Base-by-base conservation (phyloP, 306 rosid genomes). In the Cucurbita argyrosperma region DNA sequence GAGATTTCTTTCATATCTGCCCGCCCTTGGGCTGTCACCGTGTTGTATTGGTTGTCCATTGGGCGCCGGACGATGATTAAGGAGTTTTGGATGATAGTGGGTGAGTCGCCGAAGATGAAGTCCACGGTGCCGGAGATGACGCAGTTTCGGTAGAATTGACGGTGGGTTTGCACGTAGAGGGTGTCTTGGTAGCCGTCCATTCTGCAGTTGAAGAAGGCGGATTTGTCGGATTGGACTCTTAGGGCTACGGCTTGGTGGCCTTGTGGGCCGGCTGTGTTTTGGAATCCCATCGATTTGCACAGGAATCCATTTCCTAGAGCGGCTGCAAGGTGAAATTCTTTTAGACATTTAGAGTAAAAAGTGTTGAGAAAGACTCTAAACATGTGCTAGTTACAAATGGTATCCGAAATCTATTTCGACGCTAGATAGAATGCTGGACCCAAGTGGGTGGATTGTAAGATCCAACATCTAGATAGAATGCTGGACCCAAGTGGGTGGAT, bases 211-310 rank as follows among this genome's bases (percentile, higher is more conserved):
- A 58, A 84, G 84, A 93, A 74, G 0, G 80, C 88, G 0, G 91
- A 82, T 40, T 39, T 77, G 35, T 79, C 96, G 6, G 87, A 84
- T 65, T 81, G 91, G 13, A 87, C 87, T 0, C 89, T 85, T 5
- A 93, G 85, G 3, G 98, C 96, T 76, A 93, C 98, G 3, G 96
- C 93, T 68, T 89, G 98, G 65, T 87, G 91, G 7, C 85, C 90
- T 2, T 35, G 45, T 0, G 96, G 70, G 2, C 98, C 98, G 0
- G 98, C 98, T 0, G 88, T 87, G 93, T 91, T 91, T 21, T 45
- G 62, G 71, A 91, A 83, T 69, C 83, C 85, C 84, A 91, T 87
- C 3, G 74, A 50, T 82, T 83, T 83, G 38, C 68, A 83, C 0
- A 89, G 69, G 83, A 91, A 91, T 3, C 89, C 84, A 0, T 4